A percentile compares a stretch with the other conserved stretches of the same genome.
These are phyloP conservation scores for Leucoagaricus sp. DNA, from an alignment of 1,284 basidiomycete genomes.

Conservation along the genomic window DNA sequence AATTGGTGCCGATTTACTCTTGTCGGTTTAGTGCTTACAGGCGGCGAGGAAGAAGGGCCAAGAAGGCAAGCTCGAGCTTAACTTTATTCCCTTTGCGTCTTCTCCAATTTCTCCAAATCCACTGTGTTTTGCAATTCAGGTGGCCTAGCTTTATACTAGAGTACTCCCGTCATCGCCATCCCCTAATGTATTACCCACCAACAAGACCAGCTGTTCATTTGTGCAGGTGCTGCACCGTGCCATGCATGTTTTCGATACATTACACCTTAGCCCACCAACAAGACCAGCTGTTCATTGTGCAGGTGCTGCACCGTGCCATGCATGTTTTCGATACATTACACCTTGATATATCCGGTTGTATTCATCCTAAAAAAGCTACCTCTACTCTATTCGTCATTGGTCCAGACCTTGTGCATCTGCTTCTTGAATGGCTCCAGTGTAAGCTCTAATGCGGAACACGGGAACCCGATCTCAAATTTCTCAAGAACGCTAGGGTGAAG, in stretches of 20 bases:
- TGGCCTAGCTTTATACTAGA: too few species aligned
- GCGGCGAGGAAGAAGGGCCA: constrained; percentile 29
- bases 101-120: too few species aligned
- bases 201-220: too few species aligned
- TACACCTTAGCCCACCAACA: too few species aligned
- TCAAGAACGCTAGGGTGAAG: constrained; percentile 89
- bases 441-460: constrained; percentile 96
- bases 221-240: background rate
- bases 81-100: background rate
- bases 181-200: too few species aligned
- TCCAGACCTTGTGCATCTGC: constrained; percentile 53
- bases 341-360: background rate
- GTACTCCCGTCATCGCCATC: too few species aligned
- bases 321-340: background rate
- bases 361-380: background rate
- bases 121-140: too few species aligned
- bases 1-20: background rate
- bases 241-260: background rate
- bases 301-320: background rate
- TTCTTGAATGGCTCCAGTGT: constrained; percentile 92
- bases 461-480: constrained; percentile 92
- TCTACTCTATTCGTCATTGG: constrained; percentile 41
- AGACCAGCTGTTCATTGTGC: background rate
- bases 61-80: constrained; percentile 20
- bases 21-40: constrained; percentile 24